These are phyloP conservation scores for Carex littledalei DNA, from an alignment of 176 grass and related monocot genomes.

Conservation along the genomic window DNA sequence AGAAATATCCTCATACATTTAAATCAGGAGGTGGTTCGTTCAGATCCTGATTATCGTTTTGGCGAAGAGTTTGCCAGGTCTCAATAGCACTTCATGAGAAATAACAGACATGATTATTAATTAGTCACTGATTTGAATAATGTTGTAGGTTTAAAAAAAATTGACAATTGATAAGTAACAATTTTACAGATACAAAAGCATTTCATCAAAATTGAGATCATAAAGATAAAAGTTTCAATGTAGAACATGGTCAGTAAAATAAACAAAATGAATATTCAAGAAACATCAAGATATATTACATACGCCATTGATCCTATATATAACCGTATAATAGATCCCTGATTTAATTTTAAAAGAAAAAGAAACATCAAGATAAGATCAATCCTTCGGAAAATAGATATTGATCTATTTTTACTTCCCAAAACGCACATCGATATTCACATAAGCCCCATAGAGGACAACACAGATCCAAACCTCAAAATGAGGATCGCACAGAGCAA, in stretches of 20 bases:
- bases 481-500: background rate
- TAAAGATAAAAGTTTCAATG: background rate
- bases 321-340: background rate
- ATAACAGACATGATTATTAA: slow-evolving; percentile 1
- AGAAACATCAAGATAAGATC: too few relatives aligned
- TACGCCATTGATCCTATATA: background rate
- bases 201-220: background rate
- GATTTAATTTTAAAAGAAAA: too few relatives aligned
- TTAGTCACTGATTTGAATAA: background rate
- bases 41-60: slow-evolving; percentile 4
- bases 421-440: background rate
- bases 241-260: background rate
- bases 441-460: background rate
- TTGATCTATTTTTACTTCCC: background rate
- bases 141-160: background rate
- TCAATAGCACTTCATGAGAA: slow-evolving; percentile 40
- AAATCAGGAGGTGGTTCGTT: slow-evolving; percentile 31
- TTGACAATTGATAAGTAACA: background rate
- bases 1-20: slow-evolving; percentile 33
- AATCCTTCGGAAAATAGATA: background rate
- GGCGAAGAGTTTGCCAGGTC: slow-evolving; percentile 21
- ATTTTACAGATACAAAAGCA: background rate
- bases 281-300: too few relatives aligned
- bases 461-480: background rate
- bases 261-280: too few relatives aligned